These are phyloP conservation scores for Macrolepiota fuliginosa DNA, from an alignment of 768 basidiomycete genomes.

Conservation along the genomic window DNA sequence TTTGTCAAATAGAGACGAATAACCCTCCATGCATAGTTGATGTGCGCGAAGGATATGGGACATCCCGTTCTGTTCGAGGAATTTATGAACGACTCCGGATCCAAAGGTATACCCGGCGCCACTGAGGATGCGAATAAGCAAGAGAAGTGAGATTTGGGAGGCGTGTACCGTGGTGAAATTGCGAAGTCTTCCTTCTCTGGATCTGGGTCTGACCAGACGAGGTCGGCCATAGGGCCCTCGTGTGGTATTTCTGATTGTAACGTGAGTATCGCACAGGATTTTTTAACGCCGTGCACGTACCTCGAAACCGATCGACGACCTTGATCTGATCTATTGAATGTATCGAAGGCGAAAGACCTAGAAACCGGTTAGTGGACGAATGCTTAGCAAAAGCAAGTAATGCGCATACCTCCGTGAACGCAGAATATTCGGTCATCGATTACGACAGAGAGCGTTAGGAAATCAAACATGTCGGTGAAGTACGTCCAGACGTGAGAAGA, in stretches of 20 bases:
- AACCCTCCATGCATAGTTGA: slow-evolving; percentile 99
- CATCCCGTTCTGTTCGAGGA: slow-evolving; percentile 94
- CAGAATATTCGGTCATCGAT: slow-evolving; percentile 99
- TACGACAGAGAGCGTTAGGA: slow-evolving; percentile 93
- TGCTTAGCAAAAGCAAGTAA: slow-evolving; percentile 7
- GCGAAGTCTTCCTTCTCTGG: slow-evolving; percentile 99
- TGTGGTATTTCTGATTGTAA: slow-evolving; percentile 86
- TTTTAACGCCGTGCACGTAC: slow-evolving; percentile 37
- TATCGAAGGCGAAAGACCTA: slow-evolving; percentile 95
- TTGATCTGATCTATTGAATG: slow-evolving; percentile 99
- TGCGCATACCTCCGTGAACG: slow-evolving; percentile 85
- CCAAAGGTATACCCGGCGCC: slow-evolving; percentile 99
- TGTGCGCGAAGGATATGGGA: slow-evolving; percentile 97
- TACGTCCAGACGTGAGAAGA: slow-evolving; percentile 97
- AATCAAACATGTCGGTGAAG: slow-evolving; percentile 99
- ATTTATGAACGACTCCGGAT: slow-evolving; percentile 96
- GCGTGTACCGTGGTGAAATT: slow-evolving; percentile 87
- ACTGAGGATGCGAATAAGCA: slow-evolving; percentile 40
- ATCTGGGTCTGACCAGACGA: slow-evolving; percentile 99
- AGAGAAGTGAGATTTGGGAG: slow-evolving; percentile 15
- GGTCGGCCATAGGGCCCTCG: slow-evolving; percentile 99
- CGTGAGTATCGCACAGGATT: slow-evolving; percentile 18
- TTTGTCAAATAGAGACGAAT: slow-evolving; percentile 94
- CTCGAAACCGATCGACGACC: slow-evolving; percentile 97
- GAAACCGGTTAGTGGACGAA: slow-evolving; percentile 13